These are phyloP conservation scores for Apophysomyces variabilis DNA, from an alignment of 371 early-diverging fungal species.

Conservation along the genomic window DNA sequence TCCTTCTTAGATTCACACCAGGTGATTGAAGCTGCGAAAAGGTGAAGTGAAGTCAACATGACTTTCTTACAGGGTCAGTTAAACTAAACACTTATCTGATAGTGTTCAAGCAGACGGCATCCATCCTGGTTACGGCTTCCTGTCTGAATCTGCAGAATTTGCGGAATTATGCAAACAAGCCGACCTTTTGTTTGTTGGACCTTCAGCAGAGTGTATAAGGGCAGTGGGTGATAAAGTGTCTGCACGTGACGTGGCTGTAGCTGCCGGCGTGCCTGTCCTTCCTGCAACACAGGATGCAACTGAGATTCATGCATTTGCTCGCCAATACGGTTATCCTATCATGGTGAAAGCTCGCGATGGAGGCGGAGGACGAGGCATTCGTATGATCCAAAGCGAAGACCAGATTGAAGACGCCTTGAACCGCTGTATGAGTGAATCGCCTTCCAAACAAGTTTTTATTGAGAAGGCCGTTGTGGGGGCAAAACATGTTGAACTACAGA, in stretches of 20 bases:
- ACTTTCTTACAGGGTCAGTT: too few relatives aligned
- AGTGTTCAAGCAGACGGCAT: conserved; percentile 47
- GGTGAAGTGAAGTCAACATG: conserved; percentile 12
- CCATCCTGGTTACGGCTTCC: conserved; percentile 92
- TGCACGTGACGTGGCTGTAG: conserved; percentile 39
- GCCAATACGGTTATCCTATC: conserved; percentile 71
- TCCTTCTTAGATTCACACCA: conserved; percentile 35
- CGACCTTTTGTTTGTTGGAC: conserved; percentile 82
- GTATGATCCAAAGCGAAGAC: conserved; percentile 54
- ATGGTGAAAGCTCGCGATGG: conserved; percentile 89
- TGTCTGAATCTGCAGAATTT: conserved; percentile 83
- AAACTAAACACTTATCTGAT: background rate
- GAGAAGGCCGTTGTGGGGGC: conserved; percentile 89
- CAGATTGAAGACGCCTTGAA: conserved; percentile 31
- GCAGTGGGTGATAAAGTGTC: conserved; percentile 95
- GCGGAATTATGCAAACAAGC: conserved; percentile 68
- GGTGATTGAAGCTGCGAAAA: conserved; percentile 38
- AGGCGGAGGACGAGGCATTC: conserved; percentile 92
- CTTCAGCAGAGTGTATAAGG: conserved; percentile 78
- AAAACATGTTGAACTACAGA: conserved; percentile 91
- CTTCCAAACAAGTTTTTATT: conserved; percentile 54
- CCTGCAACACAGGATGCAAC: conserved; percentile 34
- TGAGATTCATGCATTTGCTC: conserved; percentile 32
- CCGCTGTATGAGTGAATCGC: conserved; percentile 44
- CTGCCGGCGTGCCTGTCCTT: conserved; percentile 38